Evolutionary conservation across 225 moss, liverwort and hornwort species (phyloP), one percentile per base, ranked within the genome.

Genomic region (Sphagnum tenellum): DNA sequence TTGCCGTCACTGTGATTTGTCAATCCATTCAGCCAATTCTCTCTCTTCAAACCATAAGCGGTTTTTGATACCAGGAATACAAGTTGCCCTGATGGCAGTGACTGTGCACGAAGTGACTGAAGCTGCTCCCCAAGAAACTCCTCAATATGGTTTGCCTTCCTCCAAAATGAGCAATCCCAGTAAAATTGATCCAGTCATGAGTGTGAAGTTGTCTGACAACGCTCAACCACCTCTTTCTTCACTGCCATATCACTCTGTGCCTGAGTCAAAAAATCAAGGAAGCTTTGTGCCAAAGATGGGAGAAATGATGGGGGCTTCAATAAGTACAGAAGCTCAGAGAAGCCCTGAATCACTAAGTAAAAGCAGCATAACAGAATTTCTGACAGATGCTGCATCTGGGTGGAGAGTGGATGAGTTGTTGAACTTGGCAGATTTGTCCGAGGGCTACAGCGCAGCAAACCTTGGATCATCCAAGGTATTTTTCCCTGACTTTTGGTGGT

Each of bases 1-100:
- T 5, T 96, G 96, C 66, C 82, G 96, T 55, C 92, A 92, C 52
- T 96, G 96, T 71, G 96, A 96, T 71, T 81, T 96, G 8, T 88
- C 92, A 2, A 92, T 96, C 45, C 96, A 96, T 67, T 79, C 85
- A 8, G 79, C 77, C 4, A 92, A 81, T 50, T 78, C 81, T 62
- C 77, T 90, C 8, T 83, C 92, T n/a, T 80, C 86, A 59, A 81
- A 72, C 8, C 96, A 96, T n/a, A 82, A 88, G 78, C 79, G 95
- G 62, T 89, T 96, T 56, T 66, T 96, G 64, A 67, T 96, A 48
- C 82, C 95, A 4, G 95, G 95, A 7, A 83, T 76, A 44, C 86
- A 79, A 76, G 96, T 92, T 51, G 88, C 86, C 9, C 66, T 96
- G 69, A 78, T 92, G 12, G 81, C 89, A 46, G 74, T 95, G 4